A percentile compares a stretch with the other conserved stretches of the same genome.
Evolutionary conservation across 2,329 filamentous ascomycete species (phyloP).

Genomic region (Hymenoscyphus albidus): DNA sequence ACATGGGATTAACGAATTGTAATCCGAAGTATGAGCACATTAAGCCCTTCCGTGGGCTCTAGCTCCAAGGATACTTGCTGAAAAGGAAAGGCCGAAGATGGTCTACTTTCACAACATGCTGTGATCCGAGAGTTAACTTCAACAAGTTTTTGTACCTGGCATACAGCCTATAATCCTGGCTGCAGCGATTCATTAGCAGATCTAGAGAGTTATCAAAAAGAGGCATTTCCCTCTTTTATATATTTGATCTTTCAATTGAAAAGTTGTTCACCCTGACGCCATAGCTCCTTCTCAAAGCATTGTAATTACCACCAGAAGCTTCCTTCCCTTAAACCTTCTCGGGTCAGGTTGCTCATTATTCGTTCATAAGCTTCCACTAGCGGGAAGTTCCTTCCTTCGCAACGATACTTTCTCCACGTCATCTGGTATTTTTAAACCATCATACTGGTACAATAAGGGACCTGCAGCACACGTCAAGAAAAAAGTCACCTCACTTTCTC

Average conservation of each 20-base stretch:
- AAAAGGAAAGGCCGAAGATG: background rate
- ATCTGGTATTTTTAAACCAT: background rate
- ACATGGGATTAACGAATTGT: background rate
- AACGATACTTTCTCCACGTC: background rate
- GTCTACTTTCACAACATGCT: too few relatives aligned
- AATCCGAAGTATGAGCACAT: conserved; percentile 1
- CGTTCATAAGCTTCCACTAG: background rate
- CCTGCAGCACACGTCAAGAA: background rate
- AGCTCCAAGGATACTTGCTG: background rate
- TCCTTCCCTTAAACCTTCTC: background rate
- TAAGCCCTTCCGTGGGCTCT: background rate
- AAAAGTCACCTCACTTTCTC: background rate
- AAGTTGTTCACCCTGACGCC: background rate
- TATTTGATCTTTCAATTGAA: background rate
- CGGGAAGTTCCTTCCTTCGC: background rate
- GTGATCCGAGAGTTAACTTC: background rate
- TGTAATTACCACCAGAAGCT: background rate
- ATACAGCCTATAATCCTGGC: conserved; percentile 3
- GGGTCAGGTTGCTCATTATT: background rate
- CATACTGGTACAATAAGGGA: background rate
- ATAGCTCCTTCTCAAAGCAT: background rate
- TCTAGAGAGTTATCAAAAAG: conserved; percentile 2
- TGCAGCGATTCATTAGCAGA: background rate
- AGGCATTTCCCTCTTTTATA: background rate
- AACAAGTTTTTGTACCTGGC: background rate